Evolutionary conservation across 2,329 filamentous ascomycete species (phyloP).

Genomic region (Sclerotinia subarctica): DNA sequence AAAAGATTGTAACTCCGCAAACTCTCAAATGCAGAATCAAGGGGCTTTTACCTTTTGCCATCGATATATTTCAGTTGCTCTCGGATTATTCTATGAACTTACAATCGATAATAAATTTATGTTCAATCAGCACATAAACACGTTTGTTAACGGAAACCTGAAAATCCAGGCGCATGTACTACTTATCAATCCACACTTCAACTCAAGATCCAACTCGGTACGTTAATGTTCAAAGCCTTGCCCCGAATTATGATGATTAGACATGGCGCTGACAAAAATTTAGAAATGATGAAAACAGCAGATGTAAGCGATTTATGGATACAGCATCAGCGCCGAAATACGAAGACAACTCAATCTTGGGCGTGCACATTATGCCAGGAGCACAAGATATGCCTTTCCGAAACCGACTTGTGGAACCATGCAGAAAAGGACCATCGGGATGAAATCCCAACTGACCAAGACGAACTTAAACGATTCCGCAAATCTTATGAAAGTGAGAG

Average conservation of each 20-base stretch:
- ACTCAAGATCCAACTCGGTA: neutral
- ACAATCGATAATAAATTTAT: neutral
- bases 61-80: neutral
- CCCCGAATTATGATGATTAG: neutral
- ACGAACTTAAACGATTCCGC: constrained; percentile 21
- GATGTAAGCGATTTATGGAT: constrained; percentile 27
- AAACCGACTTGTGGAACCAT: constrained; percentile 29
- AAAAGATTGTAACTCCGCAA: no score
- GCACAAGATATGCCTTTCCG: constrained; percentile 22
- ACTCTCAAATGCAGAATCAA: no score
- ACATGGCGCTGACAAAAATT: neutral
- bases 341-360: constrained; percentile 27
- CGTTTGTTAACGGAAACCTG: neutral
- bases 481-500: constrained; percentile 23
- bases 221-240: neutral
- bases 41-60: no score
- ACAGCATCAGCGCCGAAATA: constrained; percentile 27
- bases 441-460: constrained; percentile 23
- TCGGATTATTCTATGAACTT: neutral
- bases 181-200: neutral
- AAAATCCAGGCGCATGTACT: neutral
- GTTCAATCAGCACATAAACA: neutral
- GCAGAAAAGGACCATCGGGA: constrained; percentile 24
- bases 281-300: constrained; percentile 10
- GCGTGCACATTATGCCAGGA: constrained; percentile 29